Conservation (phyloP, 2,329 filamentous ascomycete genomes). For the Cladosporium sp. region DNA sequence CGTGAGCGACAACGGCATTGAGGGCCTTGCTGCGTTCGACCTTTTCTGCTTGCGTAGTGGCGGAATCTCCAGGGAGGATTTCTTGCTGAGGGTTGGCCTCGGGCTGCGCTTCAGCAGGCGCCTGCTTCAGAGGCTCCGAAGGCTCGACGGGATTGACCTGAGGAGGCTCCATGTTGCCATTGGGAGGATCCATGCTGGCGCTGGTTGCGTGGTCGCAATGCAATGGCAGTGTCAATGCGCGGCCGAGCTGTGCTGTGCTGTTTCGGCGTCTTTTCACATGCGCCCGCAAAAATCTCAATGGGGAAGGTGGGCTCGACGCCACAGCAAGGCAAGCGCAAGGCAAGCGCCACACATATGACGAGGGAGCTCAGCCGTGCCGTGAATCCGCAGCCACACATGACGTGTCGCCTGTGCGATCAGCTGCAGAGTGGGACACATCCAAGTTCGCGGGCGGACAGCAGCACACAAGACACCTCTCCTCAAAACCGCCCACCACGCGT, state of each 20-base stretch:
- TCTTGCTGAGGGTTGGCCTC: constrained; percentile 37
- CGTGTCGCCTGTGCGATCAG: not conserved
- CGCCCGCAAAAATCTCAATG: constrained; percentile 6
- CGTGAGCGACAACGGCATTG: constrained; percentile 20
- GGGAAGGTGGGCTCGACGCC: constrained; percentile 4
- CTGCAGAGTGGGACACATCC: not conserved
- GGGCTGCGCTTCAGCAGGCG: constrained; percentile 24
- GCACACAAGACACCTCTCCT: constrained; percentile 11
- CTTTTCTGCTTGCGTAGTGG: constrained; percentile 43
- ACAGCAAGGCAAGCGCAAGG: not conserved
- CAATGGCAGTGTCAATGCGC: not conserved
- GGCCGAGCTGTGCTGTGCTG: not conserved
- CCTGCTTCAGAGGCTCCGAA: constrained; percentile 26
- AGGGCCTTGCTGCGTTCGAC: constrained; percentile 36
- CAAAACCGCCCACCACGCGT: not conserved
- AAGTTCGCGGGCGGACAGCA: not conserved
- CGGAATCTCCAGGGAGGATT: constrained; percentile 39
- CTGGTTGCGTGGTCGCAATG: not conserved
- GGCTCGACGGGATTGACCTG: constrained; percentile 29
- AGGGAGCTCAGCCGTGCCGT: not conserved
- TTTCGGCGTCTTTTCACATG: not conserved
- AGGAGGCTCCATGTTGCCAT: constrained; percentile 5
- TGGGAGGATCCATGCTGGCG: not conserved
- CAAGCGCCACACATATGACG: not conserved
- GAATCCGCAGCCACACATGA: not conserved